A percentile compares a stretch with the other conserved stretches of the same genome.
phyloP scores from a whole-genome alignment of 306 rosid species.

The Fagus crenata region DNA sequence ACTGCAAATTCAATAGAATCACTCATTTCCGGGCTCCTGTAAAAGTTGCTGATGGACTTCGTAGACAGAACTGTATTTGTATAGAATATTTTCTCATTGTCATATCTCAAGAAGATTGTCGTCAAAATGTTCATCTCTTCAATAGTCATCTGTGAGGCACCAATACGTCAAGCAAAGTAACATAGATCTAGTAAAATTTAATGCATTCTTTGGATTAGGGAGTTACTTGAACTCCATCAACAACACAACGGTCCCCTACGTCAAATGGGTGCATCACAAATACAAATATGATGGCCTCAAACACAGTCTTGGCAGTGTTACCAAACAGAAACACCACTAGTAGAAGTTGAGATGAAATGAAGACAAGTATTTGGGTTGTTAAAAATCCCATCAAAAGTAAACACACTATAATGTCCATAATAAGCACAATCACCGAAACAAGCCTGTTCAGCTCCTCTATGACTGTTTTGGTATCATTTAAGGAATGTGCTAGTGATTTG shows the following conservation, averaged over 20 bases:
- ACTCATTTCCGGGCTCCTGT: constrained; percentile 83
- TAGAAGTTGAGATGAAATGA: constrained; percentile 79
- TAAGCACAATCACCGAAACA: constrained; percentile 45
- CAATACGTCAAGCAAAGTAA: constrained; percentile 20
- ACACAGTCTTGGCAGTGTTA: constrained; percentile 67
- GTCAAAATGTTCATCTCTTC: constrained; percentile 93
- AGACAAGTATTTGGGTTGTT: constrained; percentile 68
- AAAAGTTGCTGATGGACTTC: constrained; percentile 82
- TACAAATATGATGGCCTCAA: constrained; percentile 86
- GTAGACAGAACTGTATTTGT: constrained; percentile 79
- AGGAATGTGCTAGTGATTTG: constrained; percentile 65
- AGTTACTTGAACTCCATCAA: constrained; percentile 85
- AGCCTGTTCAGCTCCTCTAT: constrained; percentile 77
- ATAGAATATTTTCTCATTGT: constrained; percentile 81
- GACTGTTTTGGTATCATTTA: constrained; percentile 79
- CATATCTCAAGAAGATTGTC: constrained; percentile 70
- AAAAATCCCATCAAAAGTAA: constrained; percentile 70
- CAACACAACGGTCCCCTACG: constrained; percentile 87
- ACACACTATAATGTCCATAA: constrained; percentile 56
- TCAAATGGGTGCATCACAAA: constrained; percentile 91
- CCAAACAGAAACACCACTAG: constrained; percentile 71
- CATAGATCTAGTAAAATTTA: constrained; percentile 1
- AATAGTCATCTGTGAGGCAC: constrained; percentile 60
- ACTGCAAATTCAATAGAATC: constrained; percentile 69
- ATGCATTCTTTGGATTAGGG: background rate